A percentile compares a stretch with the other conserved stretches of the same genome.
phyloP scores from a whole-genome alignment of 202 grass and related monocot species.

The Brachypodium distachyon region DNA sequence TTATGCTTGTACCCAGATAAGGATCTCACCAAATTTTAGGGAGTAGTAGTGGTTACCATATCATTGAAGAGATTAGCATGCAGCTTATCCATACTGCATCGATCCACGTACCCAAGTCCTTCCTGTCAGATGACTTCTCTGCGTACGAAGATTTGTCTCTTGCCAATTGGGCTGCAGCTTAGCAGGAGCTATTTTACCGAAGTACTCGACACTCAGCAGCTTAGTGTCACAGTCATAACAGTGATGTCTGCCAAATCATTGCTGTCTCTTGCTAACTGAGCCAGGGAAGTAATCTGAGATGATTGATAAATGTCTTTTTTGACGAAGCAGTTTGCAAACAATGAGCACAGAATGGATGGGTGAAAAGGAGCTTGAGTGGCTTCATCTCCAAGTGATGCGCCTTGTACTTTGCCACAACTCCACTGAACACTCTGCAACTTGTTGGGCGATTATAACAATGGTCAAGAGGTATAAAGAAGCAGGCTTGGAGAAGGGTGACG shows the following conservation, averaged over 20 bases:
- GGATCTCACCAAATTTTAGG: slow-evolving; percentile 17
- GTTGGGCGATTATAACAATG: slow-evolving; percentile 22
- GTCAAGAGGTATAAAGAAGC: slow-evolving; percentile 11
- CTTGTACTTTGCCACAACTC: slow-evolving; percentile 53
- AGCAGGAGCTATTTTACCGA: neutral
- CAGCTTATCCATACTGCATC: neutral
- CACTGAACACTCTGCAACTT: slow-evolving; percentile 46
- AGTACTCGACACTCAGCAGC: slow-evolving; percentile 9
- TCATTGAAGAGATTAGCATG: slow-evolving; percentile 8
- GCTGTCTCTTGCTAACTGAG: neutral
- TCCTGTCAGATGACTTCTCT: neutral
- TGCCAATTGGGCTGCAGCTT: slow-evolving; percentile 20
- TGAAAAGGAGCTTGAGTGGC: slow-evolving; percentile 32
- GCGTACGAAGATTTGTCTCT: neutral
- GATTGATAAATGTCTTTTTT: slow-evolving; percentile 14
- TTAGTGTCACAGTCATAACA: neutral
- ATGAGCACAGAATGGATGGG: slow-evolving; percentile 1
- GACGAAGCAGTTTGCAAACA: neutral
- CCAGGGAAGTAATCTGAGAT: slow-evolving; percentile 17
- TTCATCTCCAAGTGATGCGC: slow-evolving; percentile 76
- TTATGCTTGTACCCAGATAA: slow-evolving; percentile 12
- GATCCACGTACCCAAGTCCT: neutral
- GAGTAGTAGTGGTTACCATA: slow-evolving; percentile 4
- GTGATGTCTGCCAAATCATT: slow-evolving; percentile 3
- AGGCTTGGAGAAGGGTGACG: slow-evolving; percentile 45